Evolutionary conservation across 306 rosid genomes (phyloP), one percentile per base, ranked within the genome.

Genomic region (Cicer yamashitae): DNA sequence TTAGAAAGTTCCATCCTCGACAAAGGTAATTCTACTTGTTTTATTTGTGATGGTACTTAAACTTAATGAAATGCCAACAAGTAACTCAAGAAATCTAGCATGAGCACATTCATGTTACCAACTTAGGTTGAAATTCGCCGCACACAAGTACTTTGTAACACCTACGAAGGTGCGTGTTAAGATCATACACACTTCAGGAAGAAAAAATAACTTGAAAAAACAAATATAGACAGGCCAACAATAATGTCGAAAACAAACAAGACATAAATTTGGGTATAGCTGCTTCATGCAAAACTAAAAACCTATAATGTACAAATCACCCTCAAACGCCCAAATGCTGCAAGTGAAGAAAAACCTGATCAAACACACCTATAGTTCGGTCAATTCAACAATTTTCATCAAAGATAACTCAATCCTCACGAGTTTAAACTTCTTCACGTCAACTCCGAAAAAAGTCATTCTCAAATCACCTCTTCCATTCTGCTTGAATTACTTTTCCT

Each of bases 301-400:
- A 78, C 96, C 96, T 90, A 96, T 89, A 85, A 90, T 90, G 96
- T 90, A 92, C 98, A 92, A 86, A 85, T 87, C 96, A 89, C 94
- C 85, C 89, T 75, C 89, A 82, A 85, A 85, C 86, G 87, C 88
- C 84, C 86, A 83, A 83, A 75, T 70, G 83, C 88, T 89, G 89
- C 83, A 88, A 84, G 71, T 59, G 73, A 87, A 63, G 57, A 56
- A 74, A 74, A 77, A 78, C 43, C 82, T 67, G 82, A 69, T 84
- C 81, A 75, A 78, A 73, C 92, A 89, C 86, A 80, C 69, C 78
- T 57, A 68, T 47, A 83, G 81, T 77, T 85, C 81, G 59, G 81
- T 51, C 73, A 62, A 77, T 80, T 70, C 61, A 82, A 76, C 82
- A 65, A 72, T 58, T 71, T 71, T 79, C 82, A 87, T 83, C 70